Conservation (phyloP, 2,329 filamentous ascomycete genomes). For the Apiospora phragmitis region DNA sequence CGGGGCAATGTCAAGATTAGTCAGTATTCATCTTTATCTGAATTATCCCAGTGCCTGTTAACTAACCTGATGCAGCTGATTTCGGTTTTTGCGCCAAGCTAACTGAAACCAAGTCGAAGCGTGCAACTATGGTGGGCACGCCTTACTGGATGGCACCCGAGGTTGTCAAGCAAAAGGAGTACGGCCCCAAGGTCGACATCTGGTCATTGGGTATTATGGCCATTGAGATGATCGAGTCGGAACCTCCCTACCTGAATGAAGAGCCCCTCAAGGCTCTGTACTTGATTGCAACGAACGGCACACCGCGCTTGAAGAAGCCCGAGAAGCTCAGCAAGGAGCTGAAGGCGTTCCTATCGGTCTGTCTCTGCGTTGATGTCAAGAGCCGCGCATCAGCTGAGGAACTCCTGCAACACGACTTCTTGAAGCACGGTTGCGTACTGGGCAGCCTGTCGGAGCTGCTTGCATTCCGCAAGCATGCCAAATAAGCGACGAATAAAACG, state of each 20-base stretch:
- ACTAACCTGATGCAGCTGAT: slow-evolving; percentile 63
- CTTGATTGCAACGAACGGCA: slow-evolving; percentile 96
- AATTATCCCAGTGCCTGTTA: not conserved
- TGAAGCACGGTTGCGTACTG: slow-evolving; percentile 86
- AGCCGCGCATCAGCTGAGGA: slow-evolving; percentile 90
- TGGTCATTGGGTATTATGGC: slow-evolving; percentile 99
- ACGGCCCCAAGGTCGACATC: slow-evolving; percentile 96
- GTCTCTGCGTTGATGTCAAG: slow-evolving; percentile 94
- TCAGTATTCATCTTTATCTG: slow-evolving; percentile 48
- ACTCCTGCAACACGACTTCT: slow-evolving; percentile 87
- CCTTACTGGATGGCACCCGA: slow-evolving; percentile 99
- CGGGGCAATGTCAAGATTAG: slow-evolving; percentile 97
- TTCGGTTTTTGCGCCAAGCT: slow-evolving; percentile 99
- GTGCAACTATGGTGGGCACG: slow-evolving; percentile 98
- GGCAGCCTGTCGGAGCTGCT: slow-evolving; percentile 83
- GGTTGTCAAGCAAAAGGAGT: slow-evolving; percentile 99
- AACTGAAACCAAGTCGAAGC: slow-evolving; percentile 94
- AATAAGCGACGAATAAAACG: slow-evolving; percentile 42
- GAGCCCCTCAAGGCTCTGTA: slow-evolving; percentile 97
- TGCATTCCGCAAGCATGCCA: slow-evolving; percentile 77
- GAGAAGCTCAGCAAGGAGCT: slow-evolving; percentile 98
- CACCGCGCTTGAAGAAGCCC: slow-evolving; percentile 94
- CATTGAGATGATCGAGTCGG: slow-evolving; percentile 99
- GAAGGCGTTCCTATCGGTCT: slow-evolving; percentile 95
- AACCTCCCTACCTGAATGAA: slow-evolving; percentile 96